phyloP scores from a whole-genome alignment of 2,329 filamentous ascomycete genomes.

The Chaetomium sp. region DNA sequence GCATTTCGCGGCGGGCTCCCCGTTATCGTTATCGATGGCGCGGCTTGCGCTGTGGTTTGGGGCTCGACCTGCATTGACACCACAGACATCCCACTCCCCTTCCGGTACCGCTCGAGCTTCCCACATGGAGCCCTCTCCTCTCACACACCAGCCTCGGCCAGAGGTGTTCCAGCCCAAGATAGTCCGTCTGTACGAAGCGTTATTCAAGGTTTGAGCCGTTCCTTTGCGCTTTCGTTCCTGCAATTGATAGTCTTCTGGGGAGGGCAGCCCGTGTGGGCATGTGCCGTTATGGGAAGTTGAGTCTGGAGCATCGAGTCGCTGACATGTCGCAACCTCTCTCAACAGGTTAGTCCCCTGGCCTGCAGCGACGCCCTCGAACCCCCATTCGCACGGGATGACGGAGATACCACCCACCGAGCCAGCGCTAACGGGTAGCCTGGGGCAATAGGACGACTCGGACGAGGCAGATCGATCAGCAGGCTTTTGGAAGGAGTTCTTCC shows the following conservation, averaged over 20 bases:
- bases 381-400: not conserved
- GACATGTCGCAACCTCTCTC: not conserved
- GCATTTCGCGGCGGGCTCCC: not conserved
- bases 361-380: not conserved
- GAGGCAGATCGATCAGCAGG: constrained; percentile 77
- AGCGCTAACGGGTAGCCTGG: constrained; percentile 6
- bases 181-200: constrained; percentile 79
- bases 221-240: constrained; percentile 22
- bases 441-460: constrained; percentile 41
- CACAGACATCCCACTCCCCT: not conserved
- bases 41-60: constrained; percentile 5
- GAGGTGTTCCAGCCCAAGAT: constrained; percentile 94
- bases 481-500: constrained; percentile 96
- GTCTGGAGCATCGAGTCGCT: constrained; percentile 1
- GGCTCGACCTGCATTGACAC: not conserved
- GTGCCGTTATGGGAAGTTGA: not conserved
- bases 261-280: not conserved
- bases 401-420: constrained; percentile 9
- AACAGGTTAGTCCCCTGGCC: constrained; percentile 14
- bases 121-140: constrained; percentile 82
- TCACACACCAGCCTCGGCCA: constrained; percentile 88
- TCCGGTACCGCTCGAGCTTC: not conserved
- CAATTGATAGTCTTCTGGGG: not conserved
- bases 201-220: constrained; percentile 67
- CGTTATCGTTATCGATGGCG: constrained; percentile 11